Percentiles rank a stretch among this genome's conserved stretches.
Conservation (phyloP, 306 rosid species). For the Lablab purpureus region DNA sequence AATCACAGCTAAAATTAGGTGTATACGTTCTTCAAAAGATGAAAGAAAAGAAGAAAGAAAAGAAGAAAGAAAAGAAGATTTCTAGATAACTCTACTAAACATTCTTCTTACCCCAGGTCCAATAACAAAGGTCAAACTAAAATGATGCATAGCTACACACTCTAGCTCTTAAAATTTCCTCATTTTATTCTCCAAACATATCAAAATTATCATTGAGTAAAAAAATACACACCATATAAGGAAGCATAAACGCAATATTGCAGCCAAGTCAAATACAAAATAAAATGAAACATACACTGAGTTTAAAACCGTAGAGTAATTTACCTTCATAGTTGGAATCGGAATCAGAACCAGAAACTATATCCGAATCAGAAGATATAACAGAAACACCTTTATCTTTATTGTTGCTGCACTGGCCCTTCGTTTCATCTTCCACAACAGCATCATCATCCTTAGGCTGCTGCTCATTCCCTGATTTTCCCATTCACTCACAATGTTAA, state of each 20-base stretch:
- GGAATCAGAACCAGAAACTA: conserved; percentile 21
- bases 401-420: not conserved
- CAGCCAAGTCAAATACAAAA: conserved; percentile 14
- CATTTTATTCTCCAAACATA: conserved; percentile 16
- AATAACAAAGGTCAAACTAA: conserved; percentile 24
- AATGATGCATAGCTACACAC: not conserved
- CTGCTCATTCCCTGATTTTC: conserved; percentile 39
- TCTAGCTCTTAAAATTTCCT: not conserved
- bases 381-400: conserved; percentile 32
- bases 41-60: conserved; percentile 12
- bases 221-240: not conserved
- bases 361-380: not conserved
- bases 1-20: conserved; percentile 3
- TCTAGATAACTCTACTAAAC: conserved; percentile 1
- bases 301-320: not conserved
- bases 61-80: conserved; percentile 2
- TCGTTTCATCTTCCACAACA: not conserved
- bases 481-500: conserved; percentile 17
- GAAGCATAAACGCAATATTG: not conserved
- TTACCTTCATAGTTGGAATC: conserved; percentile 44
- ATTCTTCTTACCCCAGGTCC: conserved; percentile 8
- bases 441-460: conserved; percentile 39
- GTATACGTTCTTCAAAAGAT: not conserved
- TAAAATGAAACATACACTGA: conserved; percentile 6
- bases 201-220: not conserved